phyloP scores from a whole-genome alignment of 208 protist genomes.

The Trypanosoma brucei region DNA sequence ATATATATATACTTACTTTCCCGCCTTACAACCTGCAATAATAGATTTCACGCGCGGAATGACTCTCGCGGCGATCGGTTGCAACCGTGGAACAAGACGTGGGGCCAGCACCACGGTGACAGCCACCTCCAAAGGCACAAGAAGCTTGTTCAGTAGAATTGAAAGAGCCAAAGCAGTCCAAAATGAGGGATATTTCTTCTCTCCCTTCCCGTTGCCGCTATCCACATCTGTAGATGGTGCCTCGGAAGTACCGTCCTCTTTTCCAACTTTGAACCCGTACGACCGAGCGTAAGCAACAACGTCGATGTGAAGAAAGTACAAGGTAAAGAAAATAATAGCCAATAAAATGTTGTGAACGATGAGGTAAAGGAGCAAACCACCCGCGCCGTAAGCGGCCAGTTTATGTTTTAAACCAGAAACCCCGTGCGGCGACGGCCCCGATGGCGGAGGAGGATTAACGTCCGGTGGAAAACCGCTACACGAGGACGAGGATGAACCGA shows the following conservation, averaged over 20 bases:
- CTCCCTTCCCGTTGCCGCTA: conserved; percentile 19
- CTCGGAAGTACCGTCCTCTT: background rate
- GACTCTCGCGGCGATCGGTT: conserved; percentile 47
- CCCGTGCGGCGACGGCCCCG: background rate
- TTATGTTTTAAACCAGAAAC: conserved; percentile 43
- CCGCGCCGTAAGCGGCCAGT: conserved; percentile 71
- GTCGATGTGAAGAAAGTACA: conserved; percentile 75
- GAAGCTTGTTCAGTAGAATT: conserved; percentile 79
- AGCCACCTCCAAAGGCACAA: conserved; percentile 64
- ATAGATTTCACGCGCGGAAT: conserved; percentile 26
- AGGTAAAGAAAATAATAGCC: conserved; percentile 48
- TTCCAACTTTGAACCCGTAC: conserved; percentile 64
- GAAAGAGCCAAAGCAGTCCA: conserved; percentile 59
- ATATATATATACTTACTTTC: background rate
- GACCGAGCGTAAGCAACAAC: conserved; percentile 51
- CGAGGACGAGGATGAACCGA: background rate
- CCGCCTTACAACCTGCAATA: conserved; percentile 1
- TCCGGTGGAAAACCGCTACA: conserved; percentile 1
- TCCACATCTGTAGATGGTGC: background rate
- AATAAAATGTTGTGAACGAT: conserved; percentile 69
- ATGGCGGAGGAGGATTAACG: background rate
- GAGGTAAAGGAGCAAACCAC: conserved; percentile 72
- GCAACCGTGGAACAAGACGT: conserved; percentile 49
- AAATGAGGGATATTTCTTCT: conserved; percentile 42
- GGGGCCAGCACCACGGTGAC: conserved; percentile 64